Evolutionary conservation across 768 basidiomycete species (phyloP), one percentile per base, ranked within the genome.

Genomic region (Amanita pallidorosea): DNA sequence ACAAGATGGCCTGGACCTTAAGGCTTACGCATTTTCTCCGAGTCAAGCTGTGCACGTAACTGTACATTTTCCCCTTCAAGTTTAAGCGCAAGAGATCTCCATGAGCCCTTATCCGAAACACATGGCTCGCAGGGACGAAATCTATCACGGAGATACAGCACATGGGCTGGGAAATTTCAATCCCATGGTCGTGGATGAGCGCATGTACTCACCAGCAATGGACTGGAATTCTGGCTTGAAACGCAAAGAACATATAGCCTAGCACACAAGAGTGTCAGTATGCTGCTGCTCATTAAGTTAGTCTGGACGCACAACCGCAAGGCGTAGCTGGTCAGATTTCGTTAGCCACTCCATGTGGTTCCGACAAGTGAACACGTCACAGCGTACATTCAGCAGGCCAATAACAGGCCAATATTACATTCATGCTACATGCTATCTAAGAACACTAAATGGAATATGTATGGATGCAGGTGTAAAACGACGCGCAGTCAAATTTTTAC

Each of bases 231-330:
- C 48, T 23, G 75, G 75, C 52, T 74, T 77, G 60, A 65, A 67
- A 61, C 67, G 70, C 27, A 79, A 61, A 7, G 71, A 70, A 18
- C 67, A 61, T 22, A 80, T 57, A 8, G 75, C 77, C 77, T 80
- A 41, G 33, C 36, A 47, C 37, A 41, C 34, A 43, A 45, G 18
- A 12, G 8, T 46, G 51, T 20, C 54, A 51, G 49, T 46, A 29
- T 15, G 22, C 38, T 35, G 22, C 18, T 38, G 34, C 34, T 33
- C n/a, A 33, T 37, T 8, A 45, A 47, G 41, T n/a, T 11, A 45
- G 38, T 29, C 29, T 44, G 27, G 51, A 60, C 69, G 36, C 45
- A 73, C 74, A 45, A 75, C 61, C 34, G 69, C 66, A 37, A 77
- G 63, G 37, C 75, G 70, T 18, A 75, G 56, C 47, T 63, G 55